Percentiles rank a stretch among this genome's conserved stretches.
Evolutionary conservation across 805 yeast genomes (phyloP).

Genomic region (Komagataella populi): DNA sequence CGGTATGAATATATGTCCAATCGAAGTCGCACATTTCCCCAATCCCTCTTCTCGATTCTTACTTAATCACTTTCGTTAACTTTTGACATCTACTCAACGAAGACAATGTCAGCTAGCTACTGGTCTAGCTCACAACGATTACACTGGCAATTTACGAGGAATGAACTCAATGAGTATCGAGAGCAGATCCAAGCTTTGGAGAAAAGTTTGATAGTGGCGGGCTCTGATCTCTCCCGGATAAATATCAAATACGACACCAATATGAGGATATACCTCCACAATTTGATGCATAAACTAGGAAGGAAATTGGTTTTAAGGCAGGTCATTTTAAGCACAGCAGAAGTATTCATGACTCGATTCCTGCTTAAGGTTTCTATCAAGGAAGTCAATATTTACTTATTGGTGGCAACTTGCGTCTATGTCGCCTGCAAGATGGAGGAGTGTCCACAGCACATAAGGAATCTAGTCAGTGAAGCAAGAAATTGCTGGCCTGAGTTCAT

Average conservation of each 20-base stretch:
- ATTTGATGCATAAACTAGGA: slow-evolving; percentile 52
- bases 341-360: slow-evolving; percentile 71
- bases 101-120: slow-evolving; percentile 61
- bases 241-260: slow-evolving; percentile 38
- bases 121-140: slow-evolving; percentile 77
- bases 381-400: slow-evolving; percentile 70
- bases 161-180: slow-evolving; percentile 24
- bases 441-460: slow-evolving; percentile 84
- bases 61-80: neutral
- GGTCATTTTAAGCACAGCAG: slow-evolving; percentile 79
- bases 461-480: slow-evolving; percentile 73
- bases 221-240: slow-evolving; percentile 12
- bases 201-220: slow-evolving; percentile 4
- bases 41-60: neutral
- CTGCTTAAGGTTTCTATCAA: slow-evolving; percentile 56
- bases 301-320: slow-evolving; percentile 69
- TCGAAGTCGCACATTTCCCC: neutral
- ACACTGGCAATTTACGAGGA: slow-evolving; percentile 71
- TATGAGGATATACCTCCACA: slow-evolving; percentile 69
- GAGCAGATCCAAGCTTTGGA: slow-evolving; percentile 9
- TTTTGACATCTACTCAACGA: neutral
- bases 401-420: slow-evolving; percentile 77
- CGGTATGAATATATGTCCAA: neutral
- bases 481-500: slow-evolving; percentile 91
- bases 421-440: slow-evolving; percentile 92